Conservation (phyloP, 2,329 filamentous ascomycete species). For the Penicillium sclerotigenum region DNA sequence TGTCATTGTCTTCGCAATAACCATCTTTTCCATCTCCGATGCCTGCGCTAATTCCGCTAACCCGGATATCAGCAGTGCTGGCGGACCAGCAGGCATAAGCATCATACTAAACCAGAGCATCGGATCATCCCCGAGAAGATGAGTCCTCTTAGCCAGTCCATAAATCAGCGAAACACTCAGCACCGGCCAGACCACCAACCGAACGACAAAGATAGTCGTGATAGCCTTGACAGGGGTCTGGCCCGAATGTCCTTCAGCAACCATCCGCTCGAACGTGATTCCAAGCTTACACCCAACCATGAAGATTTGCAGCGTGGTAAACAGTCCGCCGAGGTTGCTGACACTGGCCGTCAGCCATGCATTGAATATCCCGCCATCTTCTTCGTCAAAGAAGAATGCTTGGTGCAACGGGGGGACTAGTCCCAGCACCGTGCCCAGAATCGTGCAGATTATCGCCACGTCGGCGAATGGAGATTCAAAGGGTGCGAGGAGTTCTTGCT, state of each 20-base stretch:
- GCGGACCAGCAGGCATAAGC: constrained; percentile 53
- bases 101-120: constrained; percentile 65
- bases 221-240: constrained; percentile 45
- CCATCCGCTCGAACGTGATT: constrained; percentile 50
- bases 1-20: constrained; percentile 52
- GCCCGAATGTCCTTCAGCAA: constrained; percentile 33
- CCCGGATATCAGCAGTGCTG: constrained; percentile 38
- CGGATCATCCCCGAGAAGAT: constrained; percentile 54
- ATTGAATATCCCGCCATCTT: constrained; percentile 61
- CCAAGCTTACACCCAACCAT: constrained; percentile 65
- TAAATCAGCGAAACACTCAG: constrained; percentile 57
- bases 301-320: constrained; percentile 63
- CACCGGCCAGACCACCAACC: constrained; percentile 62
- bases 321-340: constrained; percentile 61
- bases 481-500: constrained; percentile 35
- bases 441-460: constrained; percentile 59
- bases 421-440: constrained; percentile 55
- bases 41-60: constrained; percentile 46
- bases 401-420: constrained; percentile 58
- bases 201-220: constrained; percentile 32
- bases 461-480: constrained; percentile 56
- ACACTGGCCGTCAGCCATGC: constrained; percentile 64
- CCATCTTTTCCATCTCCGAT: constrained; percentile 46
- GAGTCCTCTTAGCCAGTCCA: constrained; percentile 51
- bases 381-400: constrained; percentile 58